Evolutionary conservation across 345 rosid species (phyloP).

Genomic region (Rhodamnia argentea): DNA sequence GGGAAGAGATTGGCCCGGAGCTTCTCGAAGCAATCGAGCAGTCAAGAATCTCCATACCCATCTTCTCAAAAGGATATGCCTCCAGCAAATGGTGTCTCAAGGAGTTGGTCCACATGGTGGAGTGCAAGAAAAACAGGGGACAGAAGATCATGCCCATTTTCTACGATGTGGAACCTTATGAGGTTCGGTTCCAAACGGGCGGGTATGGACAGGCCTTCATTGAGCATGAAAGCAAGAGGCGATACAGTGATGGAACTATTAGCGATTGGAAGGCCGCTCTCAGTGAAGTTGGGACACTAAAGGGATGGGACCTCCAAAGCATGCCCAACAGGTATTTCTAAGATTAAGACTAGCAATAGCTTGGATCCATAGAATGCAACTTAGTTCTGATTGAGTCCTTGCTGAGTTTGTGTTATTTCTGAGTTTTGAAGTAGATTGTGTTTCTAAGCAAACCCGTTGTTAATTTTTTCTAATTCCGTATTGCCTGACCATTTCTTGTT

Average conservation of each 20-base stretch:
- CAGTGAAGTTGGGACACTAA: neutral
- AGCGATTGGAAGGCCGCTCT: neutral
- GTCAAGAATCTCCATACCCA: too few species aligned
- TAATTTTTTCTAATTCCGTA: neutral
- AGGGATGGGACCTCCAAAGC: neutral
- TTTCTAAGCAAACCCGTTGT: neutral
- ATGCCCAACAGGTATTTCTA: neutral
- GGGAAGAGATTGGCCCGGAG: too few species aligned
- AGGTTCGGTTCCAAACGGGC: neutral
- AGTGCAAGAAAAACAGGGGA: neutral
- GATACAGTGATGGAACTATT: neutral
- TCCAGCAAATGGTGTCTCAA: neutral
- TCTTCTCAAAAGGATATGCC: neutral
- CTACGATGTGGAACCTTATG: neutral
- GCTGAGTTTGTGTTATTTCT: too few species aligned
- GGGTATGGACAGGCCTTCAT: neutral
- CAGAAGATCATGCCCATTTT: neutral
- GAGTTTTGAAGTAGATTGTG: too few species aligned
- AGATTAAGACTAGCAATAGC: neutral
- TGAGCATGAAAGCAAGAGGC: neutral
- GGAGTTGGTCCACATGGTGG: neutral
- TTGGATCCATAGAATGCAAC: too few species aligned
- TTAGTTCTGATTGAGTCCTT: too few species aligned
- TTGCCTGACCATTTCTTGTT: neutral
- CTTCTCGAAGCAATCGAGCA: too few species aligned